A percentile compares a stretch with the other conserved stretches of the same genome.
Conservation (phyloP, 1,284 basidiomycete species). For the Moniliophthora roreri region DNA sequence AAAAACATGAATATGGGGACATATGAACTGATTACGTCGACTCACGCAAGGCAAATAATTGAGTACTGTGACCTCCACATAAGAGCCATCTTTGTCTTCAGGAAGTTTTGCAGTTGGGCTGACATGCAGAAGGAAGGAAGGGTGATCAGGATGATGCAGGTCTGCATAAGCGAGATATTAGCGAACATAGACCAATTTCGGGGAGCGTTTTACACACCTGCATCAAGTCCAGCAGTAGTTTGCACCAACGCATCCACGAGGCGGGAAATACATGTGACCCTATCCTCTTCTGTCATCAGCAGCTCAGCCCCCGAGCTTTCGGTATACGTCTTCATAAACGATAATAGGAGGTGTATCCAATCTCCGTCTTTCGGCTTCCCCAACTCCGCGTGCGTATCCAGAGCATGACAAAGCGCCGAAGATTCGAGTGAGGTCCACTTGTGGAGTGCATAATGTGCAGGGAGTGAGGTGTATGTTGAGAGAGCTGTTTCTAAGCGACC, state of each 20-base stretch:
- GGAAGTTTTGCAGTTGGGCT: slow-evolving; percentile 45
- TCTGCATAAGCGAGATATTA: slow-evolving; percentile 40
- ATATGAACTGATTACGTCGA: slow-evolving; percentile 12
- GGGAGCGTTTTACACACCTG: slow-evolving; percentile 41
- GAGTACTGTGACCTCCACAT: slow-evolving; percentile 52
- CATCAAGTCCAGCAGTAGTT: slow-evolving; percentile 50
- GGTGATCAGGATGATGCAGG: slow-evolving; percentile 64
- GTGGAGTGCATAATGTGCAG: slow-evolving; percentile 79
- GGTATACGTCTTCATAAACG: slow-evolving; percentile 67
- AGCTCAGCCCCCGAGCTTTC: slow-evolving; percentile 53
- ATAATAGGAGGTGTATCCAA: slow-evolving; percentile 72
- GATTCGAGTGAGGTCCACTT: slow-evolving; percentile 78
- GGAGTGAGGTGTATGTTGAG: slow-evolving; percentile 71
- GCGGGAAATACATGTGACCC: slow-evolving; percentile 47
- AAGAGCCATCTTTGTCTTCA: slow-evolving; percentile 63
- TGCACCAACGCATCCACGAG: slow-evolving; percentile 52
- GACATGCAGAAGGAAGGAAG: slow-evolving; percentile 56
- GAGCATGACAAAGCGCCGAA: slow-evolving; percentile 69
- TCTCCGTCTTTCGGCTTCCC: slow-evolving; percentile 61
- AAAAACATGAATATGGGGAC: slow-evolving; percentile 8
- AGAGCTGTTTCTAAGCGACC: slow-evolving; percentile 61
- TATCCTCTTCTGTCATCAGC: slow-evolving; percentile 51
- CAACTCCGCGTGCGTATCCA: slow-evolving; percentile 60
- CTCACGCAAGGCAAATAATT: slow-evolving; percentile 77
- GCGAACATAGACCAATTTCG: not conserved